phyloP scores from a whole-genome alignment of 257 asterid species.

The Datura wrightii region DNA sequence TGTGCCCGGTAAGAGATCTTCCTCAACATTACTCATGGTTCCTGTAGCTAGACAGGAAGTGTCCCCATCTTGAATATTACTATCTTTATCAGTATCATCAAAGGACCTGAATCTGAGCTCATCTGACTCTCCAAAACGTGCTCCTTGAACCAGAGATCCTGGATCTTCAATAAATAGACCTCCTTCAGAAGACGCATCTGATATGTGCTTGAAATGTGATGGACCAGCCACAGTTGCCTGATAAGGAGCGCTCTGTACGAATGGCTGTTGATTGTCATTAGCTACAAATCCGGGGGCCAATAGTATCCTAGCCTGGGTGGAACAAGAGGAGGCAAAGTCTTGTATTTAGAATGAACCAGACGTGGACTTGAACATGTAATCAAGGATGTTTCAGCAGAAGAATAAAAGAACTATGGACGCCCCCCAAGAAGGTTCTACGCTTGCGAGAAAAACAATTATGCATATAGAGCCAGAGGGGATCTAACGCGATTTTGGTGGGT shows the following conservation, averaged over 20 bases:
- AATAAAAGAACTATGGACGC: constrained; percentile 6
- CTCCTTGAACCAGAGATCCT: constrained; percentile 42
- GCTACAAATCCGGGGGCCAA: constrained; percentile 63
- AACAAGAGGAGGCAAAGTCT: constrained; percentile 12
- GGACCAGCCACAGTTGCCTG: constrained; percentile 40
- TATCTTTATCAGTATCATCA: constrained; percentile 68
- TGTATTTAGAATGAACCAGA: background rate
- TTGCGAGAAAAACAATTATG: background rate
- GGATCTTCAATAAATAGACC: constrained; percentile 42
- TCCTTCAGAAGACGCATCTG: constrained; percentile 37
- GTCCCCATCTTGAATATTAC: constrained; percentile 67
- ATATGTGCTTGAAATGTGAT: constrained; percentile 41
- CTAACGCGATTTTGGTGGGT: background rate
- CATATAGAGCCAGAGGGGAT: background rate
- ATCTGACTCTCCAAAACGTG: constrained; percentile 38
- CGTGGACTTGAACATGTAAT: background rate
- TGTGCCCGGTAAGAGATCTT: constrained; percentile 59
- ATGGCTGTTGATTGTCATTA: constrained; percentile 46
- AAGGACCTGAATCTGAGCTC: constrained; percentile 41
- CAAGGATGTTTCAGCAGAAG: constrained; percentile 1
- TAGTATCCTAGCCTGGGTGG: constrained; percentile 87
- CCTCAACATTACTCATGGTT: constrained; percentile 78
- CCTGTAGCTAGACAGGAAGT: constrained; percentile 85
- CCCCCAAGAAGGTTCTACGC: background rate
- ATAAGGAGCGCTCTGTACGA: constrained; percentile 46